These are phyloP conservation scores for Fusarium ramigenum DNA, from an alignment of 2,329 filamentous ascomycete genomes.

Conservation along the genomic window DNA sequence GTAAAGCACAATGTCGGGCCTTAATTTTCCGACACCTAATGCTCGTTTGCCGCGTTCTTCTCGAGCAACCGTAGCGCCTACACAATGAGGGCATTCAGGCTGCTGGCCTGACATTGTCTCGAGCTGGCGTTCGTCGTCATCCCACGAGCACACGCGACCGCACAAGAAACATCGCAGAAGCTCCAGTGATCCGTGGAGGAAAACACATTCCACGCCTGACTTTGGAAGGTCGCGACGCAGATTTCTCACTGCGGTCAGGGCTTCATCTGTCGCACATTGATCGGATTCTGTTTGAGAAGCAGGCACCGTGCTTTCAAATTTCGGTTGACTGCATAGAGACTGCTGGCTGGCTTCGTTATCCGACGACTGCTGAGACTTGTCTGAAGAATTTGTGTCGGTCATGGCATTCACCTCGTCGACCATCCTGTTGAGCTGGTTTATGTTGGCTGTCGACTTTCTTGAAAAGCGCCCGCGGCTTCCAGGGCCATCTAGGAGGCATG, in stretches of 20 bases:
- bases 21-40: conserved; percentile 72
- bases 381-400: conserved; percentile 32
- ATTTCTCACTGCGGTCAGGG: conserved; percentile 33
- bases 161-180: conserved; percentile 72
- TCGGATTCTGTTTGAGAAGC: conserved; percentile 34
- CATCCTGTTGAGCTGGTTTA: conserved; percentile 50
- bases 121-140: conserved; percentile 62
- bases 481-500: conserved; percentile 68
- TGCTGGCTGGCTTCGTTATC: conserved; percentile 35
- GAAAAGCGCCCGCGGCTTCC: conserved; percentile 70
- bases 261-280: conserved; percentile 23
- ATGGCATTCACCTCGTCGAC: conserved; percentile 46
- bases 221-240: conserved; percentile 42
- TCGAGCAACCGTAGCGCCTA: conserved; percentile 68
- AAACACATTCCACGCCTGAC: conserved; percentile 71
- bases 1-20: conserved; percentile 79
- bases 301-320: conserved; percentile 21
- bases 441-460: conserved; percentile 53
- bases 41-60: conserved; percentile 73
- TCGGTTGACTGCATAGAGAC: conserved; percentile 24
- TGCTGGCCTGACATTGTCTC: conserved; percentile 71
- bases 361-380: conserved; percentile 30
- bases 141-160: conserved; percentile 66
- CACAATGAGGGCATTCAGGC: conserved; percentile 73
- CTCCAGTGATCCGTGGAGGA: conserved; percentile 75